phyloP scores from a whole-genome alignment of 306 rosid species.

The Urtica urens region DNA sequence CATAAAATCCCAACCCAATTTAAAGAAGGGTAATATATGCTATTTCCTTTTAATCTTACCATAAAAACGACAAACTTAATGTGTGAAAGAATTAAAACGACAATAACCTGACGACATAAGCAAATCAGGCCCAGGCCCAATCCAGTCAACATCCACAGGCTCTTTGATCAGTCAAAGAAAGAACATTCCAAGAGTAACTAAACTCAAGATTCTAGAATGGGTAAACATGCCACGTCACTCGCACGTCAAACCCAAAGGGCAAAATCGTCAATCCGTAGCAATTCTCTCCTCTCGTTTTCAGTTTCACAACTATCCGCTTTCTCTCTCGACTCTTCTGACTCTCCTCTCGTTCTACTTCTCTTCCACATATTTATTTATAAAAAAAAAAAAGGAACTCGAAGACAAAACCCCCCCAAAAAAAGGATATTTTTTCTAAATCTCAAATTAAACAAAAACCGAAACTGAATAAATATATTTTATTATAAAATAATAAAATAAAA shows the following conservation, averaged over 20 bases:
- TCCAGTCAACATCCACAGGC: no score
- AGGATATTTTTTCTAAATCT: background rate
- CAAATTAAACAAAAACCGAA: background rate
- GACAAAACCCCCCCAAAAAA: background rate
- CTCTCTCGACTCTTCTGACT: background rate
- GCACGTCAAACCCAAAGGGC: background rate
- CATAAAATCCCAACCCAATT: no score
- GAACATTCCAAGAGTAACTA: slow-evolving; percentile 6
- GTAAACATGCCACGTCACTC: background rate
- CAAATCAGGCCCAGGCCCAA: background rate
- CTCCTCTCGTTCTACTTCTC: background rate
- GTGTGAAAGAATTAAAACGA: background rate
- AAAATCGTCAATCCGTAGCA: background rate
- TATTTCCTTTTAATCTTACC: background rate
- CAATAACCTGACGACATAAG: background rate
- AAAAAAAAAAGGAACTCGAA: background rate
- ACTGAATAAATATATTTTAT: background rate
- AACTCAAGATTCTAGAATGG: background rate
- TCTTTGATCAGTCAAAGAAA: no score
- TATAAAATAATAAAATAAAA: background rate
- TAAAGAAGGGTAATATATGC: no score
- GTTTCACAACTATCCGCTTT: background rate
- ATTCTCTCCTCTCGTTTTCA: background rate
- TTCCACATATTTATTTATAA: background rate
- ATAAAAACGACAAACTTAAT: background rate